Base-by-base conservation (phyloP, 2,329 filamentous ascomycete genomes). In the Colletotrichum sojae region DNA sequence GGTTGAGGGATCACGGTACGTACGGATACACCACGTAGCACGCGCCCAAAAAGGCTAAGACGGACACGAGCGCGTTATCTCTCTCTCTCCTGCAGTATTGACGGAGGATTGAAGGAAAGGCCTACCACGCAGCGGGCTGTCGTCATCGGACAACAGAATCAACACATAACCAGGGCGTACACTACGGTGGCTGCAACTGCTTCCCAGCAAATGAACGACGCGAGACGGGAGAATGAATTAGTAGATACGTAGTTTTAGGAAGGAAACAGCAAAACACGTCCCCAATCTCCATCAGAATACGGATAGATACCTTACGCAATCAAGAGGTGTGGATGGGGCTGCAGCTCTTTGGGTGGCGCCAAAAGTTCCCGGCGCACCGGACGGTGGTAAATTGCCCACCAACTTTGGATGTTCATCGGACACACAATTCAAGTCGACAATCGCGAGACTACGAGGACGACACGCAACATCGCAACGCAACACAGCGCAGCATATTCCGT, bases 311-410 rank as follows among this genome's bases (percentile, higher is more conserved):
- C 31, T 36, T 52, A 60, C 46, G 46, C 57, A 60, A 60, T 45
- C 9, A 12, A 43, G 46, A 51, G 57, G 46, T 40, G 22, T 12
- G n/a, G 46, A 20, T 48, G 48, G 57, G 57, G 46, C 57, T 60
- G 46, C 57, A 60, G 46, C 8, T 40, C 39, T 39, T 12, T n/a
- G 9, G 40, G 46, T 46, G 57, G 57, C 20, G 46, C 22, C 57
- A 52, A 60, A 43, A 60, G 57, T 52, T 31, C 57, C 31, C 39
- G 16, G 57, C 16, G 51, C 46, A 36, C 31, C 31, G 31, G 9
- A 36, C 8, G 31, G 31, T 36, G 31, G 31, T 36, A 36, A 36
- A 36, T 36, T 36, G 31, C 31, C 31, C 31, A 36, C 31, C 31
- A 36, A 36, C 9, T 10, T 36, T 2, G 2, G 31, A 9, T 36